Conservation (phyloP, 1,284 basidiomycete species). For the Caloboletus inedulis region DNA sequence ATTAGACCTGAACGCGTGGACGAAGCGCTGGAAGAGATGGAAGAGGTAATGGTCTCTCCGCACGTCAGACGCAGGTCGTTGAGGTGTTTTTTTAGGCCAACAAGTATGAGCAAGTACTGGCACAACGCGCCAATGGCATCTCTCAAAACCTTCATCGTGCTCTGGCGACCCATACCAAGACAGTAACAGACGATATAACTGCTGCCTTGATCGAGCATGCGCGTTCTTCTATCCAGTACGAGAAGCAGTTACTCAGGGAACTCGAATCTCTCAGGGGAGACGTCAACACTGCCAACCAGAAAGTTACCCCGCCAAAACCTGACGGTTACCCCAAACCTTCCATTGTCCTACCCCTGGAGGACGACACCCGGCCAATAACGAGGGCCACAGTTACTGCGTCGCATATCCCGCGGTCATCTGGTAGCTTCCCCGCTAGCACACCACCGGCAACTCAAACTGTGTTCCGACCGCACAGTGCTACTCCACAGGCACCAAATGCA, state of each 20-base stretch:
- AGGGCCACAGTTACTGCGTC: conserved; percentile 30
- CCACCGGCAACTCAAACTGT: conserved; percentile 18
- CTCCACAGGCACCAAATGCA: conserved; percentile 49
- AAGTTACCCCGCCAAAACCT: conserved; percentile 43
- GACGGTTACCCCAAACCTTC: conserved; percentile 57
- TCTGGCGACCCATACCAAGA: conserved; percentile 75
- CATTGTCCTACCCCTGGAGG: conserved; percentile 62
- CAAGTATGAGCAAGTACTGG: conserved; percentile 80
- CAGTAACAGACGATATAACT: conserved; percentile 87
- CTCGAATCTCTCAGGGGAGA: conserved; percentile 82
- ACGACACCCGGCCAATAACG: conserved; percentile 44
- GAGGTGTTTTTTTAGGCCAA: conserved; percentile 56
- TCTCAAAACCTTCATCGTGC: conserved; percentile 87
- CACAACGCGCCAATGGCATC: conserved; percentile 81
- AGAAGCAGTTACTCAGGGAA: conserved; percentile 82
- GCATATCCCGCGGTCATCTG: conserved; percentile 18
- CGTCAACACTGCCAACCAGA: conserved; percentile 63
- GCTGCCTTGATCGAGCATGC: conserved; percentile 87
- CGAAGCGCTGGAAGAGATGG: conserved; percentile 89
- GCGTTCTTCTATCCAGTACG: conserved; percentile 86
- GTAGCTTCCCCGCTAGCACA: conserved; percentile 20
- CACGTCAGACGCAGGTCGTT: conserved; percentile 8
- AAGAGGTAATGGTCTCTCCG: conserved; percentile 61
- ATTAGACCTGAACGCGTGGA: conserved; percentile 87
- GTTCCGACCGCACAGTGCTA: conserved; percentile 25